phyloP scores from a whole-genome alignment of 2,329 filamentous ascomycete species.

The Botrytis medusae region DNA sequence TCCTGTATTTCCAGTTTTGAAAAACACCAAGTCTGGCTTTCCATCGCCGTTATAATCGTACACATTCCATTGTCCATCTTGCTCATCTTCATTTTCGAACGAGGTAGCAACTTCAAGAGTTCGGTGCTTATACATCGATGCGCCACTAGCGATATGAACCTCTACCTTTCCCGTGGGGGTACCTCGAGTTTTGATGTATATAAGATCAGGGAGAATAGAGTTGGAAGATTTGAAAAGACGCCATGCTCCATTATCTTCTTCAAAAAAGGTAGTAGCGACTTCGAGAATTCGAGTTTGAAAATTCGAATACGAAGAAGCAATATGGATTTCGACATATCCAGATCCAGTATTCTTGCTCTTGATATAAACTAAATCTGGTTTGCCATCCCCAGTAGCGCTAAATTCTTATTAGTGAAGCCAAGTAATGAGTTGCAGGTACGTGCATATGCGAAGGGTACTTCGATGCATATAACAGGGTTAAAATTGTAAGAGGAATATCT shows the following conservation, averaged over 20 bases:
- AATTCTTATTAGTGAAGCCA: not conserved
- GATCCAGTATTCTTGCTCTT: conserved; percentile 17
- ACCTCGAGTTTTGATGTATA: conserved; percentile 16
- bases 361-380: conserved; percentile 14
- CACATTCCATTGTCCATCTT: conserved; percentile 21
- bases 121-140: conserved; percentile 1
- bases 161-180: conserved; percentile 6
- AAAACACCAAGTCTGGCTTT: conserved; percentile 16
- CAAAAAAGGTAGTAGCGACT: not conserved
- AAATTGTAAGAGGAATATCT: not conserved
- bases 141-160: conserved; percentile 16
- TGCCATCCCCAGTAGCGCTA: conserved; percentile 11
- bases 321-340: conserved; percentile 20
- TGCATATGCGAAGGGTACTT: too few relatives aligned
- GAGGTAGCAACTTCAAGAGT: conserved; percentile 19
- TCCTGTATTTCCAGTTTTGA: conserved; percentile 21
- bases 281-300: conserved; percentile 17
- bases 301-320: conserved; percentile 13
- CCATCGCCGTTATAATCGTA: conserved; percentile 21
- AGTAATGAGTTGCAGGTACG: not conserved
- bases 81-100: conserved; percentile 11
- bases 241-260: conserved; percentile 20
- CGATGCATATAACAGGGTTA: not conserved
- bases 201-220: conserved; percentile 3
- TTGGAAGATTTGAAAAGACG: conserved; percentile 1